Evolutionary conservation across 1,284 basidiomycete species (phyloP).

Genomic region (Heterobasidion parviporum): DNA sequence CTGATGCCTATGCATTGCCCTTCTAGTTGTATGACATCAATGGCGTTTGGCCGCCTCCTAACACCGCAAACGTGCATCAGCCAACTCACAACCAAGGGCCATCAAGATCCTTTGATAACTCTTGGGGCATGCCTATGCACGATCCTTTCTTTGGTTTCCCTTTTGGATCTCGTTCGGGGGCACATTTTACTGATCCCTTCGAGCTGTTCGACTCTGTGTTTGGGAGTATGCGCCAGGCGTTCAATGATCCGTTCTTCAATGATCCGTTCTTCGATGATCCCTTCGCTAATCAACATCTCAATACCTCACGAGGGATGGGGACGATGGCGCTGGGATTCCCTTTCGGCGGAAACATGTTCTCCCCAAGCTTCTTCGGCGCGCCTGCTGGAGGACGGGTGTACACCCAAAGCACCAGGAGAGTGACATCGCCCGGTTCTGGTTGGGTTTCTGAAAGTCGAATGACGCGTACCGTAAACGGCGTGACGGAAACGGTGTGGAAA

Average conservation of each 20-base stretch:
- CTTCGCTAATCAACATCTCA: constrained; percentile 13
- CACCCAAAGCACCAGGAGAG: constrained; percentile 14
- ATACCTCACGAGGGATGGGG: constrained; percentile 5
- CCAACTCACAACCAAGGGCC: background rate
- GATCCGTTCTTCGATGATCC: background rate
- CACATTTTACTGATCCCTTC: constrained; percentile 63
- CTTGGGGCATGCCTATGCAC: constrained; percentile 17
- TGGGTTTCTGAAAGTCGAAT: constrained; percentile 49
- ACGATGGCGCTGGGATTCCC: constrained; percentile 6
- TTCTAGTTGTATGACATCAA: constrained; percentile 55
- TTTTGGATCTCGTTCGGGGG: constrained; percentile 1
- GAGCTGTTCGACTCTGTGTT: constrained; percentile 63
- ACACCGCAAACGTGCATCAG: constrained; percentile 2
- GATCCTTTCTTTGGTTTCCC: constrained; percentile 17
- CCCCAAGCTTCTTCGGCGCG: constrained; percentile 8
- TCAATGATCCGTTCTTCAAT: constrained; percentile 8
- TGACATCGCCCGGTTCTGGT: constrained; percentile 15
- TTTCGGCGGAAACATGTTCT: constrained; percentile 9
- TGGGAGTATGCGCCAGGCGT: constrained; percentile 31
- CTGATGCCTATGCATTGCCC: constrained; percentile 1
- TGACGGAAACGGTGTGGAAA: constrained; percentile 50
- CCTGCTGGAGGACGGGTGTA: constrained; percentile 10
- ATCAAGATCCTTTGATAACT: constrained; percentile 7
- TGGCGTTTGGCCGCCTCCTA: constrained; percentile 66
- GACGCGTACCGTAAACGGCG: constrained; percentile 53